Evolutionary conservation across 495 filamentous ascomycete genomes (phyloP), one percentile per base, ranked within the genome.

Genomic region (Penicillium goetzii): DNA sequence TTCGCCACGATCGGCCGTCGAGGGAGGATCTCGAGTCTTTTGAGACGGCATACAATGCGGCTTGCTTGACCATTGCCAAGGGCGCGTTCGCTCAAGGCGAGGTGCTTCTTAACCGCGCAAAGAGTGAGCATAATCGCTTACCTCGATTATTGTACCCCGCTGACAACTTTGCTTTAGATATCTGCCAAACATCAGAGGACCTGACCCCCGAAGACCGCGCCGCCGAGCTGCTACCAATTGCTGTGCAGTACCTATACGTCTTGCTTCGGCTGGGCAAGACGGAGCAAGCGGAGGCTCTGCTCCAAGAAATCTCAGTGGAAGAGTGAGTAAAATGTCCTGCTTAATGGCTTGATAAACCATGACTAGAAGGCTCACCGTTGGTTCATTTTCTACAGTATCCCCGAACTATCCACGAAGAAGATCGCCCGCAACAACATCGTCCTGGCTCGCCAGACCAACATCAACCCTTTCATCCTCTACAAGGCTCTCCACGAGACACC

Each of bases 11-110:
- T 63, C 84, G 90, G 71, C 81, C 87, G 15, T 81, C 78, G 19
- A 82, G 88, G 61, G 91, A 92, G 59, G 92, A 96, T 68, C 74
- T 97, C 50, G 92, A 97, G 70, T 88, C 89, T 4, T 99, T 98
- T 67, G 95, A 99, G 76, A 96, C 90, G 5, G 85, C 92, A 0
- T 99, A 93, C 76, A 99, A 99, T 79, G 88, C 89, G 9, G 96
- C 93, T 25, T 98, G 94, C 72, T 85, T 84, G 47, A 89, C 88
- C 72, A 90, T 98, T 70, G 92, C 92, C 11, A 83, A 88, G 62
- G 90, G 89, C 12, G 91, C 93, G 65, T 84, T 93, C 54, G 78
- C 73, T 21, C 87, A 93, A 69, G 92, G 86, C 5, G 86, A 90
- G 58, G 74, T 97, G 19, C 80, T 98, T 49, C 78, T 99, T 36